These are phyloP conservation scores for Sugiyamaella smithiae DNA, from an alignment of 805 yeast species.

Conservation along the genomic window DNA sequence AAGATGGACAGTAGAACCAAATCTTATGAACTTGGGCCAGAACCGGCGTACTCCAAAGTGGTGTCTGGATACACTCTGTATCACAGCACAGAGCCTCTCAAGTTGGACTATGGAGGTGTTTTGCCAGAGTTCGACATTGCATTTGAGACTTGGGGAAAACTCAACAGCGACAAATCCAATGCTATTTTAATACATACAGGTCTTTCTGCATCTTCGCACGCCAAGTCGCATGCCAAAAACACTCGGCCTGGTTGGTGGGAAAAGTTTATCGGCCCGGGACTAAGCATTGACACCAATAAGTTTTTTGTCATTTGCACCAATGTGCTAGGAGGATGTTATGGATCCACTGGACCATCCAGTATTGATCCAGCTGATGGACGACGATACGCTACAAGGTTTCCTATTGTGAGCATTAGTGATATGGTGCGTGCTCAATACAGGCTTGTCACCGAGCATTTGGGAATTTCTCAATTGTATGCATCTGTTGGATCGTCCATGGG, in stretches of 20 bases:
- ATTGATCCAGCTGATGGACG: slow-evolving; percentile 63
- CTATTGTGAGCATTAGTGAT: slow-evolving; percentile 79
- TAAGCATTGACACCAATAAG: slow-evolving; percentile 72
- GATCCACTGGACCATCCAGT: slow-evolving; percentile 90
- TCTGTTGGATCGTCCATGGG: slow-evolving; percentile 93
- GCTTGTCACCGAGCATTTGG: slow-evolving; percentile 59
- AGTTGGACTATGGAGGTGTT: slow-evolving; percentile 77
- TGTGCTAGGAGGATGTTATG: slow-evolving; percentile 92
- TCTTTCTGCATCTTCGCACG: slow-evolving; percentile 90
- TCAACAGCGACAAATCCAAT: slow-evolving; percentile 62
- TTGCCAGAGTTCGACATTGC: slow-evolving; percentile 78
- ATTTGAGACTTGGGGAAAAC: slow-evolving; percentile 86
- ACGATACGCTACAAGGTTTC: slow-evolving; percentile 83
- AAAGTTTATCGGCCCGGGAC: slow-evolving; percentile 80
- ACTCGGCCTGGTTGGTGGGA: slow-evolving; percentile 93
- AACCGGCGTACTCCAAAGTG: slow-evolving; percentile 75
- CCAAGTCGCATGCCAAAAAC: slow-evolving; percentile 72
- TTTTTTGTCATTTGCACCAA: slow-evolving; percentile 86
- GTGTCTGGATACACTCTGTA: slow-evolving; percentile 63
- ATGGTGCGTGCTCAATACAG: slow-evolving; percentile 88
- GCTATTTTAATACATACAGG: slow-evolving; percentile 87
- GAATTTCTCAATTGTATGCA: slow-evolving; percentile 65
- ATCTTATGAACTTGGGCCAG: slow-evolving; percentile 68
- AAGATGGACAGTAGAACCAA: slow-evolving; percentile 51
- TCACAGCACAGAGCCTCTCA: slow-evolving; percentile 54